Conservation (phyloP, 78 protist genomes). For the Anaeramoeba ignava region DNA sequence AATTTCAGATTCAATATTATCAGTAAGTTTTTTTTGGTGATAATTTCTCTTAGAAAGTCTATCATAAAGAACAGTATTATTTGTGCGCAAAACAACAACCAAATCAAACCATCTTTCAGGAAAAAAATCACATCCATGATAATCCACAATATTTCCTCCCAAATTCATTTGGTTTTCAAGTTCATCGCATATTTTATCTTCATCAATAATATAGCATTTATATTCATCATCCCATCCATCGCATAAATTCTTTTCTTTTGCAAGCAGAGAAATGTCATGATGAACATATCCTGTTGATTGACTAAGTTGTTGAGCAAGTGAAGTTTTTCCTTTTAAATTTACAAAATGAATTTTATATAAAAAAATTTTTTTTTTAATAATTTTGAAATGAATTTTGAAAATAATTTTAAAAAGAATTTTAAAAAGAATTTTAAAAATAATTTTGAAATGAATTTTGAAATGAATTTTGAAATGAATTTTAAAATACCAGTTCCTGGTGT, state of each 20-base stretch:
- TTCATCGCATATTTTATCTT: constrained; percentile 51
- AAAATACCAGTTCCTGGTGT: constrained; percentile 46
- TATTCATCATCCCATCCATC: constrained; percentile 66
- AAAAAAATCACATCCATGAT: constrained; percentile 65
- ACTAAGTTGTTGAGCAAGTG: constrained; percentile 17
- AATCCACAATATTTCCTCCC: constrained; percentile 69
- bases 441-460: too few relatives aligned
- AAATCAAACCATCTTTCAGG: constrained; percentile 82
- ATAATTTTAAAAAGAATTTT: too few relatives aligned
- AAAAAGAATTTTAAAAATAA: too few relatives aligned
- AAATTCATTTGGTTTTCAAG: constrained; percentile 20
- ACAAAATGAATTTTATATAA: too few relatives aligned
- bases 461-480: too few relatives aligned
- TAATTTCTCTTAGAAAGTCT: constrained; percentile 48
- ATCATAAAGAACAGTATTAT: constrained; percentile 36
- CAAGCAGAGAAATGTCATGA: constrained; percentile 47
- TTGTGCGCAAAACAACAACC: constrained; percentile 64
- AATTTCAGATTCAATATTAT: constrained; percentile 73
- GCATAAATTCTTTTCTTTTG: constrained; percentile 42
- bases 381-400: too few relatives aligned
- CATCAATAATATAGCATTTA: constrained; percentile 51
- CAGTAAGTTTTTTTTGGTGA: constrained; percentile 38
- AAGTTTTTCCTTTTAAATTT: too few relatives aligned
- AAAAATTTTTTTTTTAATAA: too few relatives aligned
- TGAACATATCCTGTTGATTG: constrained; percentile 17